These are phyloP conservation scores for Martensiomyces pterosporus DNA, from an alignment of 192 early-diverging fungal genomes.

Conservation along the genomic window DNA sequence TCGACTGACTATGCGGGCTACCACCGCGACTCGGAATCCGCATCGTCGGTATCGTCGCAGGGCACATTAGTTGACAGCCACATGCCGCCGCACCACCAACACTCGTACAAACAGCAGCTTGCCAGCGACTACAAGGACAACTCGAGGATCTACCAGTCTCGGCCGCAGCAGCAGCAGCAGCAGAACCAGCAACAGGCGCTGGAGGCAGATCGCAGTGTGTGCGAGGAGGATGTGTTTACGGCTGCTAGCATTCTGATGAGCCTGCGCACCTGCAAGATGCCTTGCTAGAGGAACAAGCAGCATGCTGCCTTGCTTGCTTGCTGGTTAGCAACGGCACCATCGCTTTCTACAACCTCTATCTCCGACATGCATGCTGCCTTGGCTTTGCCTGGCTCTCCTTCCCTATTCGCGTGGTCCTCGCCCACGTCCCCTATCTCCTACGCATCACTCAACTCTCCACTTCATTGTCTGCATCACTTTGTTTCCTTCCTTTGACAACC, in stretches of 20 bases:
- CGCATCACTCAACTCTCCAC: too few species aligned
- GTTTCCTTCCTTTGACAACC: too few species aligned
- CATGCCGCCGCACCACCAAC: conserved; percentile 12
- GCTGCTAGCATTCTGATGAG: conserved; percentile 52
- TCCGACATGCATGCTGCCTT: too few species aligned
- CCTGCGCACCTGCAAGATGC: conserved; percentile 46
- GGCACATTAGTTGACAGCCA: conserved; percentile 29
- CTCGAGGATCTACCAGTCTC: neutral
- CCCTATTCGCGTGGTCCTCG: too few species aligned
- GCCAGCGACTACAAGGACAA: conserved; percentile 7
- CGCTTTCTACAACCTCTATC: too few species aligned
- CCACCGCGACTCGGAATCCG: conserved; percentile 40
- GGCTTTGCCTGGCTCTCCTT: too few species aligned
- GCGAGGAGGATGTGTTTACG: conserved; percentile 43
- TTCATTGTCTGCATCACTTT: too few species aligned
- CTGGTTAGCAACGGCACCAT: too few species aligned
- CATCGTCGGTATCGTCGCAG: conserved; percentile 45
- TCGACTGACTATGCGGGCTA: neutral
- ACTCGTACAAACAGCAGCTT: conserved; percentile 7
- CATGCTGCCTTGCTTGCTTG: too few species aligned
- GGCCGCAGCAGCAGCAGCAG: conserved; percentile 3
- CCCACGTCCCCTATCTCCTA: too few species aligned
- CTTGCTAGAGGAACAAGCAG: conserved; percentile 18
- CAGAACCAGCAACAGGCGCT: neutral
- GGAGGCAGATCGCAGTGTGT: conserved; percentile 2